These are phyloP conservation scores for Borovskyia barvae DNA, from an alignment of 208 protist species.

Conservation along the genomic window DNA sequence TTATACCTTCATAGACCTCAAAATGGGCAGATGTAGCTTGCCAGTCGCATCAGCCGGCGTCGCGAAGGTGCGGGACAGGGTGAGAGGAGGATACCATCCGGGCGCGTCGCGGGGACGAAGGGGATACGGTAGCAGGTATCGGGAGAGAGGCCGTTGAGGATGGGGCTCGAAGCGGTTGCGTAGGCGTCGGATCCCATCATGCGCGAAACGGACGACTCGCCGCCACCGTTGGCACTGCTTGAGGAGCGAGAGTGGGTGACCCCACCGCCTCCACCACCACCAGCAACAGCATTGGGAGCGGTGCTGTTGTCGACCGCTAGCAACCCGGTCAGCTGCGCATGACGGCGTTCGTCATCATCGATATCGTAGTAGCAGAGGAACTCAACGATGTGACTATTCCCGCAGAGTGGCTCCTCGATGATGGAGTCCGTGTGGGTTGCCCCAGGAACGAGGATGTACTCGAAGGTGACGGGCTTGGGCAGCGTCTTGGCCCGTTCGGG, in stretches of 20 bases:
- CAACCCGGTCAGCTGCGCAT: conserved; percentile 18
- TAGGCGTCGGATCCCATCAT: conserved; percentile 11
- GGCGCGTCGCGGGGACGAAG: conserved; percentile 23
- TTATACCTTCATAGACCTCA: too few species aligned
- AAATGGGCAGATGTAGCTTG: conserved; percentile 58
- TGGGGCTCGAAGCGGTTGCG: conserved; percentile 1
- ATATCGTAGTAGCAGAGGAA: conserved; percentile 66
- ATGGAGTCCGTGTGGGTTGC: conserved; percentile 82
- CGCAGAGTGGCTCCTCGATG: conserved; percentile 75
- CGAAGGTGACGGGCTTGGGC: conserved; percentile 44
- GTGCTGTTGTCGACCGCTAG: background rate
- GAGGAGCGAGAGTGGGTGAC: conserved; percentile 15
- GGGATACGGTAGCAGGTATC: conserved; percentile 14
- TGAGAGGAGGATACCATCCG: conserved; percentile 50
- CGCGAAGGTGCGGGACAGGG: conserved; percentile 39
- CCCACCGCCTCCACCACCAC: background rate
- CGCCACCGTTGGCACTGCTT: conserved; percentile 1
- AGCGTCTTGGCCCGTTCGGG: conserved; percentile 19
- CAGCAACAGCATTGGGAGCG: background rate
- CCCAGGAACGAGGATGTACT: conserved; percentile 67
- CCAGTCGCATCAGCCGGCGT: conserved; percentile 42
- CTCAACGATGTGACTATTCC: conserved; percentile 65
- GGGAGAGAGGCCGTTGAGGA: conserved; percentile 3
- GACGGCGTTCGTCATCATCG: conserved; percentile 24
- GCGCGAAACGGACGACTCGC: conserved; percentile 6